A percentile compares a stretch with the other conserved stretches of the same genome.
Conservation (phyloP, 306 rosid genomes). For the Carpinus viminea region DNA sequence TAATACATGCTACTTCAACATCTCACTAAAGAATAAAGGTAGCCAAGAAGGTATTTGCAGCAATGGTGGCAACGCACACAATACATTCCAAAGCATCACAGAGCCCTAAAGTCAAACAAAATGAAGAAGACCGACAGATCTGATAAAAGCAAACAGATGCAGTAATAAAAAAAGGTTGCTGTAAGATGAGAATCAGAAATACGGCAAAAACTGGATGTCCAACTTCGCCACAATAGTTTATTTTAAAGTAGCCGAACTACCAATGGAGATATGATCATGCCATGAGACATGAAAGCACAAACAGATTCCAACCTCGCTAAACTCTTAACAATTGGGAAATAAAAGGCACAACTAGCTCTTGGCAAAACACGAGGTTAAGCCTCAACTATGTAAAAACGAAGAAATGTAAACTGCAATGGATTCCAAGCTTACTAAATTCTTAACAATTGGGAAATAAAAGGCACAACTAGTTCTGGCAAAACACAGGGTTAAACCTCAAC, state of each 20-base stretch:
- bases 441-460: not conserved
- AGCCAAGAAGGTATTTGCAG: not conserved
- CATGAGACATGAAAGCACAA: not conserved
- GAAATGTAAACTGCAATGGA: not conserved
- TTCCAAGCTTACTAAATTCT: not conserved
- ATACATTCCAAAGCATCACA: not conserved
- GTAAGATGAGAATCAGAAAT: not conserved
- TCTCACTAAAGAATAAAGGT: not conserved
- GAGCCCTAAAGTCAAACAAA: not conserved
- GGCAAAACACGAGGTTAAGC: not conserved
- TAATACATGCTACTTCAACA: not conserved
- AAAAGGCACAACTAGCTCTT: not conserved
- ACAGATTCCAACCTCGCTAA: not conserved
- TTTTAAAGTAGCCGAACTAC: not conserved
- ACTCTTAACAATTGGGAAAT: not conserved
- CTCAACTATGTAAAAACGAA: too few species aligned
- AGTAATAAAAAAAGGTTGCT: not conserved
- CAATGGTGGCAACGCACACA: not conserved
- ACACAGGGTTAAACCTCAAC: too few species aligned
- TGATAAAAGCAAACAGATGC: not conserved
- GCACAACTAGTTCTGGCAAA: not conserved
- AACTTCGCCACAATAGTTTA: not conserved
- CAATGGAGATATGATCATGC: not conserved
- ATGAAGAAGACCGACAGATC: not conserved
- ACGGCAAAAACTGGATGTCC: not conserved